A percentile compares a stretch with the other conserved stretches of the same genome.
These are phyloP conservation scores for Fusarium tricinctum DNA, from an alignment of 2,329 filamentous ascomycete species.

Conservation along the genomic window DNA sequence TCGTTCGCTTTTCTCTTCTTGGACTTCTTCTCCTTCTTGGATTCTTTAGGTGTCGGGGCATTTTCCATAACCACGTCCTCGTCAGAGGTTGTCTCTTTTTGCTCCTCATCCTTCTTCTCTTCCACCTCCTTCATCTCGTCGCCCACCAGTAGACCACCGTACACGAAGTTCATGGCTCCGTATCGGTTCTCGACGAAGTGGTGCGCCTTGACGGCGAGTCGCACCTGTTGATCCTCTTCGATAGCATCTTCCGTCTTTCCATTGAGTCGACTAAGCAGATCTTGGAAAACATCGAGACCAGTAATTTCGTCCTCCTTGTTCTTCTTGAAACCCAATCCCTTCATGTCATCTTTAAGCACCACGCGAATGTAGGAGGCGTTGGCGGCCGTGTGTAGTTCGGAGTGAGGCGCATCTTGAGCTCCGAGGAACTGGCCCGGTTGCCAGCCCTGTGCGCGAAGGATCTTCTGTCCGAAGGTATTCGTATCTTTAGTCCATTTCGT, in stretches of 20 bases:
- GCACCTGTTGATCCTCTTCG: slow-evolving; percentile 76
- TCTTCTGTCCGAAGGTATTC: slow-evolving; percentile 87
- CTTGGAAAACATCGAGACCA: slow-evolving; percentile 88
- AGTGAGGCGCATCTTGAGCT: slow-evolving; percentile 79
- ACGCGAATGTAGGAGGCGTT: slow-evolving; percentile 90
- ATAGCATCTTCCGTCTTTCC: slow-evolving; percentile 83
- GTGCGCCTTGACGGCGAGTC: slow-evolving; percentile 78
- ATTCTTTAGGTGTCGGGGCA: slow-evolving; percentile 44
- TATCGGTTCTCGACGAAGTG: slow-evolving; percentile 81
- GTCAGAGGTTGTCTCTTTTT: slow-evolving; percentile 32
- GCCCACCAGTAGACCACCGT: slow-evolving; percentile 79
- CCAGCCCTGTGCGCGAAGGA: slow-evolving; percentile 92
- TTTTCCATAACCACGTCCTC: slow-evolving; percentile 45
- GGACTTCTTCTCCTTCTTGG: slow-evolving; percentile 61
- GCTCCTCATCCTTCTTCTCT: slow-evolving; percentile 31
- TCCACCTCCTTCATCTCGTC: slow-evolving; percentile 65
- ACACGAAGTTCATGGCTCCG: slow-evolving; percentile 87
- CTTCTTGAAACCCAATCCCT: slow-evolving; percentile 87
- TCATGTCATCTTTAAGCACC: slow-evolving; percentile 87
- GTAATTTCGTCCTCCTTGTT: slow-evolving; percentile 83
- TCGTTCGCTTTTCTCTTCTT: slow-evolving; percentile 64
- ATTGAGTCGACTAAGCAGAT: slow-evolving; percentile 88
- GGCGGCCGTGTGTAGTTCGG: slow-evolving; percentile 81
- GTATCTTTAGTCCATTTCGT: slow-evolving; percentile 90
- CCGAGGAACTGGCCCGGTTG: slow-evolving; percentile 86